phyloP scores from a whole-genome alignment of 257 asterid species.

The Penstemon barbatus region DNA sequence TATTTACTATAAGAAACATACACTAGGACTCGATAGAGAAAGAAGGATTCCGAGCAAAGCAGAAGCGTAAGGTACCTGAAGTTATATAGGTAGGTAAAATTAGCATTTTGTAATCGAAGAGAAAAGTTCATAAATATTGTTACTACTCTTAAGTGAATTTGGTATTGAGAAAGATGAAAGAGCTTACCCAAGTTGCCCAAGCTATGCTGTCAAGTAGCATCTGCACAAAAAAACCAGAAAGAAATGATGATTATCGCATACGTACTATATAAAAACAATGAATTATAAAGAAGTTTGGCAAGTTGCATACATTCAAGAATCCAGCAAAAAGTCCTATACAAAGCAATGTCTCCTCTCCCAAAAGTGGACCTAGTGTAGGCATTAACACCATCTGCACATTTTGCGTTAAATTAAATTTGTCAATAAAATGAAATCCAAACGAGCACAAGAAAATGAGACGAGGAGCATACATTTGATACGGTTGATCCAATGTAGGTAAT shows the following conservation, averaged over 20 bases:
- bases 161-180: background rate
- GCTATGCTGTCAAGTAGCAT: constrained; percentile 66
- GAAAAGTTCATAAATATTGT: background rate
- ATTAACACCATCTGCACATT: constrained; percentile 50
- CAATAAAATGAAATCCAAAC: too few species aligned
- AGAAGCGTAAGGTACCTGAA: constrained; percentile 78
- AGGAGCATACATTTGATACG: constrained; percentile 38
- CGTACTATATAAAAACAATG: background rate
- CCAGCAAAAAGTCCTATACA: constrained; percentile 55
- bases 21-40: constrained; percentile 72
- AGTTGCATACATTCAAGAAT: constrained; percentile 35
- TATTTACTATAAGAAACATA: constrained; percentile 38
- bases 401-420: background rate
- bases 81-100: background rate
- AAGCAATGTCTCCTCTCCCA: constrained; percentile 66
- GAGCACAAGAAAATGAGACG: background rate
- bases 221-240: constrained; percentile 42
- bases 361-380: constrained; percentile 57
- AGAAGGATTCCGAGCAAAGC: constrained; percentile 54
- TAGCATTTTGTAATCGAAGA: background rate
- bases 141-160: background rate
- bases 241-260: background rate
- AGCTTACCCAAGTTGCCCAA: constrained; percentile 65
- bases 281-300: background rate
- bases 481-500: constrained; percentile 38